Percentiles rank a stretch among this genome's conserved stretches.
These are phyloP conservation scores for Prunus fruticosa DNA, from an alignment of 306 rosid species.

Conservation along the genomic window DNA sequence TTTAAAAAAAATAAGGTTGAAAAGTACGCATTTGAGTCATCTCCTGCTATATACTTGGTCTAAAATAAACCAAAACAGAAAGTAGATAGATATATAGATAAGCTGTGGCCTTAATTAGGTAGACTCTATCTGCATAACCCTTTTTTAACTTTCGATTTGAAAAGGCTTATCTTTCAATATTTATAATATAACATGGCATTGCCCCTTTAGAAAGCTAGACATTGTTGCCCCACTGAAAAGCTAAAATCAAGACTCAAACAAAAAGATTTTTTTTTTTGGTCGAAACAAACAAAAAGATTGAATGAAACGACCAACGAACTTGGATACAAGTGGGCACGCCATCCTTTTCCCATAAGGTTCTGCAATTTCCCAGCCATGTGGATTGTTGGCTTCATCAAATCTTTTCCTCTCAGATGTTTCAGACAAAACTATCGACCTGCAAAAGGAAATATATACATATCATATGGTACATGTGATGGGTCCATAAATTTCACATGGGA, in stretches of 20 bases:
- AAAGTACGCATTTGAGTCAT: neutral
- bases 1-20: neutral
- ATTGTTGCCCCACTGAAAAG: neutral
- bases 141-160: neutral
- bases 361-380: constrained; percentile 23
- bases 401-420: neutral
- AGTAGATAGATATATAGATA: too few species aligned
- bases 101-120: neutral
- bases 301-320: neutral
- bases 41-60: too few species aligned
- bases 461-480: too few species aligned
- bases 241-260: neutral
- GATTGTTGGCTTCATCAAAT: constrained; percentile 11
- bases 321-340: neutral
- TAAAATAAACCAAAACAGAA: too few species aligned
- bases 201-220: neutral
- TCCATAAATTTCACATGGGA: too few species aligned
- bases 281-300: neutral
- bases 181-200: neutral
- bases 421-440: neutral
- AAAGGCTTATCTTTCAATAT: neutral
- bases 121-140: too few species aligned
- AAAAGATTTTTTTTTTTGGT: too few species aligned
- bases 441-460: neutral
- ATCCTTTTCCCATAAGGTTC: neutral